Conservation (phyloP, 1,139 yeast genomes). For the Kurtzmaniella natalensis region DNA sequence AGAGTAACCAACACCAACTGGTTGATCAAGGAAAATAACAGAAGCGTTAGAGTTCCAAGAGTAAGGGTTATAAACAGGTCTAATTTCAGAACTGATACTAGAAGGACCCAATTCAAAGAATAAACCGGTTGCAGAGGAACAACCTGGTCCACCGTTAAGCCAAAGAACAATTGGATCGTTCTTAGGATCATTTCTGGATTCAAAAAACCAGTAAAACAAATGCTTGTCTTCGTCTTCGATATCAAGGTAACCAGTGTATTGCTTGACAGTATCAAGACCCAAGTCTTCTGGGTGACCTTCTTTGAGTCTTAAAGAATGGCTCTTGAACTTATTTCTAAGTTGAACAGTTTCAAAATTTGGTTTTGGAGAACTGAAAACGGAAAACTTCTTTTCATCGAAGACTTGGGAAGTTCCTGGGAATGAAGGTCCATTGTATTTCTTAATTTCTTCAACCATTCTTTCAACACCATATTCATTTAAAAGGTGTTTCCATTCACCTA, state of each 20-base stretch:
- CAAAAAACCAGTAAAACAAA: constrained; percentile 70
- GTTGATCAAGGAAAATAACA: constrained; percentile 69
- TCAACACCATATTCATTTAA: constrained; percentile 5
- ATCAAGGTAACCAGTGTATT: constrained; percentile 52
- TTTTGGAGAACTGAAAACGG: constrained; percentile 1
- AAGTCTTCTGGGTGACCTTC: constrained; percentile 24
- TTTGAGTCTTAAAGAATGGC: constrained; percentile 24
- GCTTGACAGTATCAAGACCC: constrained; percentile 43
- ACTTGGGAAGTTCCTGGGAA: constrained; percentile 7
- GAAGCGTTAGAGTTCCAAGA: constrained; percentile 71
- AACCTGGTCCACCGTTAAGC: constrained; percentile 78
- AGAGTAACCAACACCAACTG: constrained; percentile 70
- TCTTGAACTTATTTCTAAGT: constrained; percentile 12
- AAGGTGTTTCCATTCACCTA: constrained; percentile 5
- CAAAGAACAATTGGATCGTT: constrained; percentile 64
- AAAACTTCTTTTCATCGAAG: neutral
- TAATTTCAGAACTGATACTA: constrained; percentile 42
- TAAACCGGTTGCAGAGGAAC: constrained; percentile 64
- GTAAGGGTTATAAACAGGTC: constrained; percentile 55
- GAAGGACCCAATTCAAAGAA: constrained; percentile 69
- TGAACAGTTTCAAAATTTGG: constrained; percentile 4
- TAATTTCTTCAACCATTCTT: constrained; percentile 3
- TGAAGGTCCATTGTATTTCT: constrained; percentile 3
- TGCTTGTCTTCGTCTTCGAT: constrained; percentile 48
- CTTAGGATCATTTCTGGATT: constrained; percentile 62